A percentile compares a stretch with the other conserved stretches of the same genome.
phyloP scores from a whole-genome alignment of 441 rosid species.

The Pelargonium australe region DNA sequence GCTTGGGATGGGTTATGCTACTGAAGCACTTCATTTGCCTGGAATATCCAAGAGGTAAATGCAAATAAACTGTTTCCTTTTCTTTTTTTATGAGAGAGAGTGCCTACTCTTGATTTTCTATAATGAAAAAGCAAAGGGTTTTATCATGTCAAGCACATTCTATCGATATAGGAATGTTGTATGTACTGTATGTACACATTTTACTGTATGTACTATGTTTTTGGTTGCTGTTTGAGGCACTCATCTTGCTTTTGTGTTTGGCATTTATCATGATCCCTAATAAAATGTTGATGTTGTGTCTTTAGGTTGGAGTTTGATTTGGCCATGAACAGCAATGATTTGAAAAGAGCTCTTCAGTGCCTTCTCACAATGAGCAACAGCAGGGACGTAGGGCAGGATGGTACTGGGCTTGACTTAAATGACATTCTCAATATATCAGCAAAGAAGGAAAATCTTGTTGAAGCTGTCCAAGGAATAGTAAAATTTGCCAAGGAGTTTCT shows the following conservation, averaged over 20 bases:
- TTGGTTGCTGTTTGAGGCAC: no score
- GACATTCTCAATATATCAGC: conserved; percentile 77
- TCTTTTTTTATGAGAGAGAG: no score
- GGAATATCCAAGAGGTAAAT: conserved; percentile 97
- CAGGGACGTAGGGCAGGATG: conserved; percentile 86
- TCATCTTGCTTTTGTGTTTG: no score
- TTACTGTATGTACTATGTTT: no score
- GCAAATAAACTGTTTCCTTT: background rate
- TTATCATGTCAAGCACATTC: background rate
- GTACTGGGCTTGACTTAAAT: conserved; percentile 61
- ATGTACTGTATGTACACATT: background rate
- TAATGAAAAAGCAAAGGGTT: background rate
- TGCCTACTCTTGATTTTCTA: background rate
- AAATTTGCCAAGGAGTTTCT: conserved; percentile 87
- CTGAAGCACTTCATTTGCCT: conserved; percentile 98
- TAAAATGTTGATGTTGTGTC: background rate
- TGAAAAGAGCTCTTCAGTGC: conserved; percentile 98
- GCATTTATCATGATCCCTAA: no score
- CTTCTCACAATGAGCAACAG: conserved; percentile 94
- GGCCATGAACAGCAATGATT: conserved; percentile 94
- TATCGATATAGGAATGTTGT: background rate
- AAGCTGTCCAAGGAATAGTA: conserved; percentile 89
- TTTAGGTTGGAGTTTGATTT: conserved; percentile 91
- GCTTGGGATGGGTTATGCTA: conserved; percentile 99
- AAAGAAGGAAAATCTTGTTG: conserved; percentile 85